These are phyloP conservation scores for Cordyceps cateniannulata DNA, from an alignment of 2,329 filamentous ascomycete genomes.

Conservation along the genomic window DNA sequence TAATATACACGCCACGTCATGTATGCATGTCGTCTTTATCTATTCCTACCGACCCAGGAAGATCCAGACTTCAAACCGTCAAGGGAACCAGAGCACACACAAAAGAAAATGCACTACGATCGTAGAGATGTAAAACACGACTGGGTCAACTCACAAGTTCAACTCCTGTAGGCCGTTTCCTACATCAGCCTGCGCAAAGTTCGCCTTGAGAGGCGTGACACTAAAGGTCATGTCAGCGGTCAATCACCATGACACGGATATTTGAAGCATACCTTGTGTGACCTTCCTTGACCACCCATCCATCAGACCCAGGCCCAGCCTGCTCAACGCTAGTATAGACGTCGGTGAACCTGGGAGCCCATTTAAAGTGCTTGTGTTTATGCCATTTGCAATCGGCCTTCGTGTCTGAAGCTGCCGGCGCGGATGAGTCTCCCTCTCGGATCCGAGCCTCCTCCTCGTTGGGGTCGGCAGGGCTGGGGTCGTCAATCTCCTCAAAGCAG, in stretches of 20 bases:
- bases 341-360: constrained; percentile 81
- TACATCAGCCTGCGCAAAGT: constrained; percentile 73
- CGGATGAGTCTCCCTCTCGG: constrained; percentile 49
- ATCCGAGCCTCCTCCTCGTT: constrained; percentile 66
- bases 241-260: neutral
- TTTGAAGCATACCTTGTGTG: constrained; percentile 63
- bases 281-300: constrained; percentile 84
- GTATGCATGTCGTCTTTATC: constrained; percentile 11
- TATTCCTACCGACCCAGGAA: constrained; percentile 8
- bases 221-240: constrained; percentile 35
- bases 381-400: constrained; percentile 41
- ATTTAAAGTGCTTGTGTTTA: constrained; percentile 86
- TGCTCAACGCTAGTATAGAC: constrained; percentile 83
- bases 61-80: constrained; percentile 9
- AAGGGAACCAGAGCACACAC: neutral
- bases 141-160: constrained; percentile 64
- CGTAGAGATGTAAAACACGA: neutral
- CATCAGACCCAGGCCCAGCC: constrained; percentile 76
- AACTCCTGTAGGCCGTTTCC: constrained; percentile 64
- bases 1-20: constrained; percentile 20
- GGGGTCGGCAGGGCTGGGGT: constrained; percentile 51
- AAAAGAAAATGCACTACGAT: neutral
- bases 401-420: constrained; percentile 26
- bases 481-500: constrained; percentile 77
- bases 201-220: constrained; percentile 84